Conservation (phyloP, 495 filamentous ascomycete genomes). For the Daldinia childiae region DNA sequence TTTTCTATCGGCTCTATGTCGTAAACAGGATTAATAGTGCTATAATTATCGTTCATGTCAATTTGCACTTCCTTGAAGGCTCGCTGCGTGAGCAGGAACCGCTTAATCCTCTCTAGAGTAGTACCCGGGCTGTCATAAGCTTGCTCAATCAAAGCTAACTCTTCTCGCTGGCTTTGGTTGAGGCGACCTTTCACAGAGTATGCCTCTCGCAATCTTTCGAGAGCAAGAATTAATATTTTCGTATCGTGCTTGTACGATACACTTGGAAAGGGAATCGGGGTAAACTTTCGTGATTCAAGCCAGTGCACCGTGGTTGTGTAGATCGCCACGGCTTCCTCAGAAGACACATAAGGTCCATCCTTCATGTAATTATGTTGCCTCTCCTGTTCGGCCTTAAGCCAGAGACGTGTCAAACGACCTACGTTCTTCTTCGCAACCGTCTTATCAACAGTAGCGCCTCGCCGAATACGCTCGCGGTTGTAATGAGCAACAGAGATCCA, state of each 20-base stretch:
- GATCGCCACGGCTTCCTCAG: slow-evolving; percentile 97
- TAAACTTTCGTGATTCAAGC: slow-evolving; percentile 98
- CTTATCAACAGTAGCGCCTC: slow-evolving; percentile 97
- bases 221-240: slow-evolving; percentile 95
- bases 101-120: slow-evolving; percentile 95
- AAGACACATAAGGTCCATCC: slow-evolving; percentile 97
- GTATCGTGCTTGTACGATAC: slow-evolving; percentile 99
- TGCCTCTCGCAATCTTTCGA: slow-evolving; percentile 93
- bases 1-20: slow-evolving; percentile 99
- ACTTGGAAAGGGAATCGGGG: slow-evolving; percentile 98
- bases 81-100: slow-evolving; percentile 94
- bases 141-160: slow-evolving; percentile 96
- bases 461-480: slow-evolving; percentile 94
- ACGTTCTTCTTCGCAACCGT: slow-evolving; percentile 99
- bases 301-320: slow-evolving; percentile 99
- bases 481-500: slow-evolving; percentile 99
- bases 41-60: slow-evolving; percentile 99
- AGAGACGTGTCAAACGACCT: slow-evolving; percentile 90
- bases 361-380: slow-evolving; percentile 99
- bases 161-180: slow-evolving; percentile 97
- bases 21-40: slow-evolving; percentile 97
- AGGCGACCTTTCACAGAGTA: slow-evolving; percentile 98
- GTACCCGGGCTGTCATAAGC: slow-evolving; percentile 98
- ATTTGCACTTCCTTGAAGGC: slow-evolving; percentile 99
- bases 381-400: slow-evolving; percentile 99